These are phyloP conservation scores for Sclerotinia subarctica DNA, from an alignment of 2,329 filamentous ascomycete genomes.

Conservation along the genomic window DNA sequence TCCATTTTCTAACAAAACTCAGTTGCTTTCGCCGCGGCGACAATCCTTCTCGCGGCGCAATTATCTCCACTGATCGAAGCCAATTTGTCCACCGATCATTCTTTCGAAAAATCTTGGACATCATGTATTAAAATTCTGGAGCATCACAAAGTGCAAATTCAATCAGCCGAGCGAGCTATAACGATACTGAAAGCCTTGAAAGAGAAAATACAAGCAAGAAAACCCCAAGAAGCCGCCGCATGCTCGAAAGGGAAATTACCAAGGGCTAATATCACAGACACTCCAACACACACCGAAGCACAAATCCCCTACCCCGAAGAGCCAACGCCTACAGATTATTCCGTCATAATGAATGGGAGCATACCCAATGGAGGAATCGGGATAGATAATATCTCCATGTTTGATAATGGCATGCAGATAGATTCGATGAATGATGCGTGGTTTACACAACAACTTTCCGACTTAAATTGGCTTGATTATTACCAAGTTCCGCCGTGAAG, in stretches of 20 bases:
- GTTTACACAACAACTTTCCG: conserved; percentile 17
- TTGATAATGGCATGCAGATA: conserved; percentile 13
- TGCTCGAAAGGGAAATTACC: neutral
- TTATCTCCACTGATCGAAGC: conserved; percentile 14
- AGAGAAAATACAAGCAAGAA: conserved; percentile 14
- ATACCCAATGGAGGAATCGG: neutral
- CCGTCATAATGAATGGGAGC: neutral
- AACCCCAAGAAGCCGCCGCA: too few species aligned
- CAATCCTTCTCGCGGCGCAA: conserved; percentile 22
- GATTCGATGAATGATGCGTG: conserved; percentile 19
- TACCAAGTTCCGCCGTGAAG: conserved; percentile 7
- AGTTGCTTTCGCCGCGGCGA: conserved; percentile 27
- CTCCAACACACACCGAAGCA: neutral
- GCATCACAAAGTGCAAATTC: conserved; percentile 13
- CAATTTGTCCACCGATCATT: neutral
- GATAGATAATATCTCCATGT: conserved; percentile 4
- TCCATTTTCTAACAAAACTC: neutral
- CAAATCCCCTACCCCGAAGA: neutral
- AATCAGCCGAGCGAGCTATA: conserved; percentile 11
- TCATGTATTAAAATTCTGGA: conserved; percentile 13
- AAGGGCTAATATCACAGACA: neutral
- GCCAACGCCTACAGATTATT: neutral
- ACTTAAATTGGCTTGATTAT: conserved; percentile 18
- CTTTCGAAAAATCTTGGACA: conserved; percentile 14
- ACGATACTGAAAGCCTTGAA: neutral